These are phyloP conservation scores for Leptodontidium sp. DNA, from an alignment of 2,329 filamentous ascomycete species.

Conservation along the genomic window DNA sequence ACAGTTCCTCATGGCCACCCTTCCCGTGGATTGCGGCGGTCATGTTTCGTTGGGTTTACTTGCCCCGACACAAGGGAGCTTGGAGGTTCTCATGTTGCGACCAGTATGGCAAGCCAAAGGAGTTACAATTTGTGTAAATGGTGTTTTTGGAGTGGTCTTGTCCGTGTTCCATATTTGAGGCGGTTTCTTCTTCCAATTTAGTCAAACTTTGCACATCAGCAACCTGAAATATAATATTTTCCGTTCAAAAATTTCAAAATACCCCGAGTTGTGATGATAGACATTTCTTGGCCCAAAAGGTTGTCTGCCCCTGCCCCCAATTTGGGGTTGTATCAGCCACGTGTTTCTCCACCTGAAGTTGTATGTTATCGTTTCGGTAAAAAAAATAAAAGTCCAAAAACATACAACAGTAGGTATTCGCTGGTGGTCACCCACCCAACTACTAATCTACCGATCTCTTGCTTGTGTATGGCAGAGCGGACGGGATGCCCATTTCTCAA, in stretches of 20 bases:
- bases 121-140: slow-evolving; percentile 49
- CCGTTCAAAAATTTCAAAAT: no score
- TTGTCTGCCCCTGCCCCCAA: no score
- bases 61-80: slow-evolving; percentile 48
- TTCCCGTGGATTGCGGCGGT: slow-evolving; percentile 42
- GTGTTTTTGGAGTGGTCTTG: not conserved
- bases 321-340: not conserved
- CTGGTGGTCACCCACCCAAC: slow-evolving; percentile 13
- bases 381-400: not conserved
- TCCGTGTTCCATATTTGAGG: not conserved
- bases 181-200: no score
- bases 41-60: slow-evolving; percentile 48
- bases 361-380: not conserved
- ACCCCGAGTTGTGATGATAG: no score
- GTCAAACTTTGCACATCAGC: no score
- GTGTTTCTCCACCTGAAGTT: no score
- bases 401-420: slow-evolving; percentile 11
- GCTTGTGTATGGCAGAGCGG: slow-evolving; percentile 12
- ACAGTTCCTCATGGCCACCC: slow-evolving; percentile 40
- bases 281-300: no score
- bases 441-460: slow-evolving; percentile 11
- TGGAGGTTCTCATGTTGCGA: slow-evolving; percentile 50
- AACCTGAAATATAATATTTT: no score
- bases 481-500: slow-evolving; percentile 14
- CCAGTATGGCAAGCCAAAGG: slow-evolving; percentile 45